Percentiles rank a stretch among this genome's conserved stretches.
Evolutionary conservation across 2,329 filamentous ascomycete genomes (phyloP).

Genomic region (Didymella lethalis): DNA sequence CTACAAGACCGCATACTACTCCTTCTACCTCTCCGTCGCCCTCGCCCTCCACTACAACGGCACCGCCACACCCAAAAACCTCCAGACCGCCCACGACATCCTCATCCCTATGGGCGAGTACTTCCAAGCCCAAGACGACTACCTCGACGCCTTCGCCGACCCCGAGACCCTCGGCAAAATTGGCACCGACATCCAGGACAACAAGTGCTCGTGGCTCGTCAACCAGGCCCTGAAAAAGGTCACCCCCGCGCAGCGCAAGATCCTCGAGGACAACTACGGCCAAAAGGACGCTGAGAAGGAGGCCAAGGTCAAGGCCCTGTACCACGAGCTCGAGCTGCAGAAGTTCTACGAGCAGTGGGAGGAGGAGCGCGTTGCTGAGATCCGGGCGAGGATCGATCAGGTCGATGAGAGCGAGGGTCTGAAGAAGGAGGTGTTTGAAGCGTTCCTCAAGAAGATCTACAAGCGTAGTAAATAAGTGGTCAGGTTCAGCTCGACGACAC

Average conservation of each 20-base stretch:
- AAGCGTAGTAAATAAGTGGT: constrained; percentile 85
- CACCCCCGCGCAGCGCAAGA: constrained; percentile 82
- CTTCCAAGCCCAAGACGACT: constrained; percentile 99
- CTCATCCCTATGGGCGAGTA: constrained; percentile 98
- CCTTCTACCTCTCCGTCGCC: constrained; percentile 96
- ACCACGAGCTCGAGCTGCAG: constrained; percentile 83
- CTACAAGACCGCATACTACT: constrained; percentile 99
- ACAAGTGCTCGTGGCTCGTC: constrained; percentile 99
- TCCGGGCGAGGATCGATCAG: constrained; percentile 75
- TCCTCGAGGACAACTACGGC: constrained; percentile 93
- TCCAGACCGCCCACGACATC: constrained; percentile 88
- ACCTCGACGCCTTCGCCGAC: constrained; percentile 96
- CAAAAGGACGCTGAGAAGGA: constrained; percentile 86
- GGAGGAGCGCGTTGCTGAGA: constrained; percentile 81
- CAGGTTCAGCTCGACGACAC: neutral
- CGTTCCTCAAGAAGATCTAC: constrained; percentile 96
- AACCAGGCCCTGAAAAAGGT: constrained; percentile 88
- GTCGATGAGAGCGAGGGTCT: constrained; percentile 88
- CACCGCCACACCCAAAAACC: constrained; percentile 84
- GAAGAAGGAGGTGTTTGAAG: constrained; percentile 88
- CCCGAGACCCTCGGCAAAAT: constrained; percentile 97
- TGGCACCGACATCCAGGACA: constrained; percentile 98
- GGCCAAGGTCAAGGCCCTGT: constrained; percentile 86
- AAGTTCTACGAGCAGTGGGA: constrained; percentile 87
- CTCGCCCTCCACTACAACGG: constrained; percentile 86